A percentile compares a stretch with the other conserved stretches of the same genome.
Conservation (phyloP, 768 basidiomycete genomes). For the Scleroderma citrinum region DNA sequence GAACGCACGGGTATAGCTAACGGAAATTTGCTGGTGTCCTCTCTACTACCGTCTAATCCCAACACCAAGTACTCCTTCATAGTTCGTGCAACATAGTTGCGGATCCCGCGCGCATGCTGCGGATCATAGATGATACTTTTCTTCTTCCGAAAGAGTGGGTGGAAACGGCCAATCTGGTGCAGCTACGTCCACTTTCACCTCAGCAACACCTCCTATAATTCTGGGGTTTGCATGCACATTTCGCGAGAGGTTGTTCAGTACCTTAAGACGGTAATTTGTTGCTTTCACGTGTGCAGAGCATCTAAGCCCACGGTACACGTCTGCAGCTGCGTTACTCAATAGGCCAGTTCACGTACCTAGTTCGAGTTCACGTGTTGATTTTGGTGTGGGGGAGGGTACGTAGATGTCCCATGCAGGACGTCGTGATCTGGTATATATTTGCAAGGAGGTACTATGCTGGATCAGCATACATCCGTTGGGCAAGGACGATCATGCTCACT, state of each 20-base stretch:
- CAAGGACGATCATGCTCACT: slow-evolving; percentile 74
- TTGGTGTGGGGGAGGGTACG: too few relatives aligned
- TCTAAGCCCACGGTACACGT: slow-evolving; percentile 30
- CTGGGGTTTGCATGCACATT: slow-evolving; percentile 52
- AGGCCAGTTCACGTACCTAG: slow-evolving; percentile 85
- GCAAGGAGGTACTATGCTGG: slow-evolving; percentile 36
- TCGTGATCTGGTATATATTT: not conserved
- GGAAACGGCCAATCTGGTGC: slow-evolving; percentile 64
- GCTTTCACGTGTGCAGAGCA: slow-evolving; percentile 41
- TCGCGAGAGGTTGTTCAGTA: slow-evolving; percentile 56
- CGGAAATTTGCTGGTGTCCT: slow-evolving; percentile 53
- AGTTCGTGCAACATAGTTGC: slow-evolving; percentile 48
- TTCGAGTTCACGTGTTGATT: slow-evolving; percentile 51
- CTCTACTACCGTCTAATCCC: not conserved
- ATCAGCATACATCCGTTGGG: slow-evolving; percentile 50
- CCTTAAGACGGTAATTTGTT: slow-evolving; percentile 76
- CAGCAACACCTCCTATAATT: not conserved
- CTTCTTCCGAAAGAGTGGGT: slow-evolving; percentile 20
- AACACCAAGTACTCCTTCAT: slow-evolving; percentile 24
- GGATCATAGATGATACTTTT: slow-evolving; percentile 69
- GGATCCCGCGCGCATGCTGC: slow-evolving; percentile 65
- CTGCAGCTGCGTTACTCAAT: slow-evolving; percentile 61
- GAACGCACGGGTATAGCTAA: slow-evolving; percentile 66
- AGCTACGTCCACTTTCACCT: slow-evolving; percentile 38
- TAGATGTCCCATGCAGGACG: not conserved